phyloP scores from a whole-genome alignment of 306 rosid species.

The Medicago truncatula region MtrunA17r5.0-ANR NC_053046.1:42305001-42305500 shows the following conservation, averaged over 20 bases:
- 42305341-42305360: constrained; percentile 30
- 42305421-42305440: constrained; percentile 30
- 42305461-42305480: constrained; percentile 53
- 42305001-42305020: constrained; percentile 71
- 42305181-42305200: constrained; percentile 69
- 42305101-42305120: constrained; percentile 52
- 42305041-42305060: constrained; percentile 16
- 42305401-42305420: constrained; percentile 7
- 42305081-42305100: not conserved
- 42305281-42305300: constrained; percentile 47
- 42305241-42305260: constrained; percentile 43
- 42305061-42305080: constrained; percentile 39
- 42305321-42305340: constrained; percentile 32
- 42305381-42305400: constrained; percentile 35
- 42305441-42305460: constrained; percentile 62
- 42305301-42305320: constrained; percentile 24
- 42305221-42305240: constrained; percentile 22
- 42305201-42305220: constrained; percentile 59
- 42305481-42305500: constrained; percentile 56
- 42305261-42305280: constrained; percentile 55
- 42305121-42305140: constrained; percentile 64
- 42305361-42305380: constrained; percentile 18
- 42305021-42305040: constrained; percentile 48
- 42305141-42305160: constrained; percentile 86
- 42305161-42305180: constrained; percentile 74